A percentile compares a stretch with the other conserved stretches of the same genome.
Conservation (phyloP, 164 flowering plant species). For the Aristolochia contorta region DNA sequence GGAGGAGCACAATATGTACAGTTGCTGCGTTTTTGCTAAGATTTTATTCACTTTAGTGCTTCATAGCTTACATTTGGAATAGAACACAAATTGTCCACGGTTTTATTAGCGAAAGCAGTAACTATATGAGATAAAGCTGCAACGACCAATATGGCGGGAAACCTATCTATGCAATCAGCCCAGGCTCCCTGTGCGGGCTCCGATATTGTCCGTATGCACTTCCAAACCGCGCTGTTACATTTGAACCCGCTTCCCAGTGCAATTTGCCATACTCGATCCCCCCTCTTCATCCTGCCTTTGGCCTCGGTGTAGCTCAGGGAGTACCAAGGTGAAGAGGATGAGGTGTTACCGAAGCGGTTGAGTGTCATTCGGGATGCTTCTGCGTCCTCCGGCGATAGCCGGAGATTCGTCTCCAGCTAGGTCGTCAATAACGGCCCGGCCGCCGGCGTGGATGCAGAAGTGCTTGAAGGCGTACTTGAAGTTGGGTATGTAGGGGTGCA, state of each 20-base stretch:
- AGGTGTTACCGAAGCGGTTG: constrained; percentile 77
- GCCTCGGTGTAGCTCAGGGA: constrained; percentile 55
- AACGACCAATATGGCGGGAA: constrained; percentile 53
- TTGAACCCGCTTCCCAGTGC: constrained; percentile 87
- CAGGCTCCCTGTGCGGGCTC: background rate
- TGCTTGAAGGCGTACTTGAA: constrained; percentile 53
- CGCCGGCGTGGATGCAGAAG: constrained; percentile 79
- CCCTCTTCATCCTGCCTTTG: constrained; percentile 52
- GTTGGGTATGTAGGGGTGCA: constrained; percentile 71
- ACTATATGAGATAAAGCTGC: too few species aligned
- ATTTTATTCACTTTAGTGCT: too few species aligned
- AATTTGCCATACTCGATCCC: constrained; percentile 78
- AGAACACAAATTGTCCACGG: too few species aligned
- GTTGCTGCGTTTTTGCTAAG: too few species aligned
- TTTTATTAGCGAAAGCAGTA: too few species aligned
- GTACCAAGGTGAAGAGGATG: constrained; percentile 43
- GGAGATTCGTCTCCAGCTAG: constrained; percentile 57
- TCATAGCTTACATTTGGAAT: too few species aligned
- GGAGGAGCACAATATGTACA: too few species aligned
- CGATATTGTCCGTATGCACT: constrained; percentile 32
- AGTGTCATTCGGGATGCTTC: constrained; percentile 86
- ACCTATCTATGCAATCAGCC: constrained; percentile 50
- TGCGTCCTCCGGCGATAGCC: constrained; percentile 65
- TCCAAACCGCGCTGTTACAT: constrained; percentile 89
- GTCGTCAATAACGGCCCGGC: constrained; percentile 71